Evolutionary conservation across 2,329 filamentous ascomycete genomes (phyloP), one percentile per base, ranked within the genome.

Genomic region (Teratosphaeriaceae sp.): DNA sequence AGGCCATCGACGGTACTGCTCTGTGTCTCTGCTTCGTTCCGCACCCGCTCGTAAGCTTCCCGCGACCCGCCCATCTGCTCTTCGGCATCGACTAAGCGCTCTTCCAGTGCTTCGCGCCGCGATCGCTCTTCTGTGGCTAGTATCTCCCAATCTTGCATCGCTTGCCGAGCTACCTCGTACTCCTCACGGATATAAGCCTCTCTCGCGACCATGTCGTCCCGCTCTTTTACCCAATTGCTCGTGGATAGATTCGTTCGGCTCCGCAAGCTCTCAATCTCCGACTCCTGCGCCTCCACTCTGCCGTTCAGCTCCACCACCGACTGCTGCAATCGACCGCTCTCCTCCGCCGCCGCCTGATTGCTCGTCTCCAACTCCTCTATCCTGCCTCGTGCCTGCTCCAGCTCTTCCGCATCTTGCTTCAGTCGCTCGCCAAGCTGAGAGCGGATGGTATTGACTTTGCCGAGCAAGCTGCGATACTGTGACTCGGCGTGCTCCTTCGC

Each of bases 71-170:
- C 68, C 6, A 92, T 70, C 64, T 97, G 89, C 53, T 97, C 92
- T 63, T 96, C 88, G 22, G 97, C 70, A 53, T 95, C 90, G 9
- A 78, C 69, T 16, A 87, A 79, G 60, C 85, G 88, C 49, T 95
- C 89, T 6, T 77, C 73, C 12, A 95, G 70, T 44, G 76, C 85
- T 65, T 96, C 88, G 48, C 90, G 80, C 47, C 94, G 78, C n/a
- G 88, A 90, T 21, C 92, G 81, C 68, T 98, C 92, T 63, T 98
- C 92, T 81, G 95, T 95, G 23, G 92, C 92, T 42, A 98, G 77
- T 33, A 96, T 87, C 59, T 98, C 92, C 92, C 92, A 98, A 60
- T 97, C 92, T 56, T 92, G 88, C 88, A 97, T 97, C 27, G 89
- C 89, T 59, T 94, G 88, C 58, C 87, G 89, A 1, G 90, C 89